A percentile compares a stretch with the other conserved stretches of the same genome.
Conservation (phyloP, 306 rosid species). For the Adenanthera pavonina region DNA sequence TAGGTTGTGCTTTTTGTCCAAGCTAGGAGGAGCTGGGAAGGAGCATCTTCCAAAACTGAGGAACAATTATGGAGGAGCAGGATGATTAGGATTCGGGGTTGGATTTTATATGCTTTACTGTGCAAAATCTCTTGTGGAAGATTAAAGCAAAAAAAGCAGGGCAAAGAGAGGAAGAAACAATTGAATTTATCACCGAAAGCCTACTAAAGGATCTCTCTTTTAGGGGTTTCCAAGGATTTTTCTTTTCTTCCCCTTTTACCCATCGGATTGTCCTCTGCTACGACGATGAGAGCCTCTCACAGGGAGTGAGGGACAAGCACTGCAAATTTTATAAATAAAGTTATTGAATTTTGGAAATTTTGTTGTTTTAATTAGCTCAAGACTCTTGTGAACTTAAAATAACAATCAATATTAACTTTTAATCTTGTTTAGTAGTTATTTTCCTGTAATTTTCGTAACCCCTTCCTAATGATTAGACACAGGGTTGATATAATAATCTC, state of each 20-base stretch:
- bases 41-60: slow-evolving; percentile 32
- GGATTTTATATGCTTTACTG: slow-evolving; percentile 34
- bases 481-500: slow-evolving; percentile 1
- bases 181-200: slow-evolving; percentile 95
- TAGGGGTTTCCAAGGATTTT: slow-evolving; percentile 55
- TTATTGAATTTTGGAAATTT: background rate
- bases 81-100: slow-evolving; percentile 24
- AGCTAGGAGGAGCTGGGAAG: slow-evolving; percentile 6
- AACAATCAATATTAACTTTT: background rate
- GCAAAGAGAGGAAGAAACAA: slow-evolving; percentile 45
- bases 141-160: slow-evolving; percentile 32
- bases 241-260: too few relatives aligned
- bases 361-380: slow-evolving; percentile 1
- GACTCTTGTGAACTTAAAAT: too few relatives aligned
- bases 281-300: background rate
- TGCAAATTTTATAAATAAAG: slow-evolving; percentile 5
- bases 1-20: slow-evolving; percentile 26
- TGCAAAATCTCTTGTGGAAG: slow-evolving; percentile 26
- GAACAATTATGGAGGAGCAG: slow-evolving; percentile 38
- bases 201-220: slow-evolving; percentile 58
- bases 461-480: slow-evolving; percentile 11
- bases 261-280: slow-evolving; percentile 21
- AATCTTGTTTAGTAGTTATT: background rate
- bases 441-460: background rate
- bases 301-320: slow-evolving; percentile 16